phyloP scores from a whole-genome alignment of 108 stramenopile genomes.

The Cyclotella baltica region DNA sequence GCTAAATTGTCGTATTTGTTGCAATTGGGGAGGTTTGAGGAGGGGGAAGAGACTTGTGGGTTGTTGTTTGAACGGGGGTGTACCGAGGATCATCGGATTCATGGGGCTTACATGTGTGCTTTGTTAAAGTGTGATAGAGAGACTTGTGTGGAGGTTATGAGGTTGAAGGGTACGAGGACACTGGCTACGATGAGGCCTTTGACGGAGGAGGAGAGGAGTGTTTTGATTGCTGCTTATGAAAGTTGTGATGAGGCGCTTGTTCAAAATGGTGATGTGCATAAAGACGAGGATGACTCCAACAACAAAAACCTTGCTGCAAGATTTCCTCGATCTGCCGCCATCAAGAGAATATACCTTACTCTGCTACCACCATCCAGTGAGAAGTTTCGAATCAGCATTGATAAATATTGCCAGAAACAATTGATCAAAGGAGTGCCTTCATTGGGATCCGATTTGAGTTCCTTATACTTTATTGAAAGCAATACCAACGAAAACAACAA shows the following conservation, averaged over 20 bases:
- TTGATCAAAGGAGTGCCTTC: slow-evolving; percentile 91
- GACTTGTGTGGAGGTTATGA: slow-evolving; percentile 53
- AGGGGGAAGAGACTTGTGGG: slow-evolving; percentile 70
- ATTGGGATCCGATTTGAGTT: slow-evolving; percentile 82
- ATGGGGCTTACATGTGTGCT: slow-evolving; percentile 93
- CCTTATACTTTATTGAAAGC: slow-evolving; percentile 63
- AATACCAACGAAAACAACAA: slow-evolving; percentile 26
- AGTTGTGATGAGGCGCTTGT: background rate
- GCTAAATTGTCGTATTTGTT: slow-evolving; percentile 79
- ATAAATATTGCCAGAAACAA: slow-evolving; percentile 72
- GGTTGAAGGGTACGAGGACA: slow-evolving; percentile 70
- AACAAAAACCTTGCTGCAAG: slow-evolving; percentile 41
- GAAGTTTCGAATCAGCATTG: slow-evolving; percentile 59
- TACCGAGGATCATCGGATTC: slow-evolving; percentile 92
- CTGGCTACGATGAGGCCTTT: slow-evolving; percentile 67
- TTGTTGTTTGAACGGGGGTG: slow-evolving; percentile 72
- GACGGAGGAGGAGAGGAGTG: slow-evolving; percentile 60
- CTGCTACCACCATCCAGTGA: slow-evolving; percentile 66
- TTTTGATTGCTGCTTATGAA: slow-evolving; percentile 71
- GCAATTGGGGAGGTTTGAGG: slow-evolving; percentile 68
- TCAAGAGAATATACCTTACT: slow-evolving; percentile 77
- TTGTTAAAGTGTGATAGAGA: slow-evolving; percentile 63
- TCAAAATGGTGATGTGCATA: background rate
- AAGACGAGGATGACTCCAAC: slow-evolving; percentile 9
- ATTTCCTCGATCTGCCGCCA: slow-evolving; percentile 64